phyloP scores from a whole-genome alignment of 2,329 filamentous ascomycete genomes.

The Venturiaceae sp. region DNA sequence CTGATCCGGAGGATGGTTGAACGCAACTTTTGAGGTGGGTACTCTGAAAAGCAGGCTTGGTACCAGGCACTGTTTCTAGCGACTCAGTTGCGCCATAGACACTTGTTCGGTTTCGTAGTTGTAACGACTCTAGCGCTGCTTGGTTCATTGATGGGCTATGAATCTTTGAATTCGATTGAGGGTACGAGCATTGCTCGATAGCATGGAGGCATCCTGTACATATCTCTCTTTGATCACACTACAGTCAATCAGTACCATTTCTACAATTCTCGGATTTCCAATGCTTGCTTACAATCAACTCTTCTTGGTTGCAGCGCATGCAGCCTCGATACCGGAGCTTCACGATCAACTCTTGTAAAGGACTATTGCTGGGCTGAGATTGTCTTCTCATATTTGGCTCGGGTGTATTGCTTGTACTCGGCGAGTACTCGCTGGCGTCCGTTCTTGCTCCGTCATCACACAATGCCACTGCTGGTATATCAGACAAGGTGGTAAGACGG shows the following conservation, averaged over 20 bases:
- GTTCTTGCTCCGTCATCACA: background rate
- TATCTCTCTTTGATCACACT: background rate
- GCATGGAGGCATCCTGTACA: too few species aligned
- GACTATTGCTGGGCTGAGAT: background rate
- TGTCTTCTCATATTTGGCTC: background rate
- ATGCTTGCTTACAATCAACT: background rate
- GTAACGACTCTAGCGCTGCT: too few species aligned
- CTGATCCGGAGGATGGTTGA: background rate
- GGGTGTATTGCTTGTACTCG: background rate
- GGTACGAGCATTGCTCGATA: too few species aligned
- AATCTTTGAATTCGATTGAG: too few species aligned
- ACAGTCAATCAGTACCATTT: background rate
- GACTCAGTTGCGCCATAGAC: too few species aligned
- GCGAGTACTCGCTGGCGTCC: background rate
- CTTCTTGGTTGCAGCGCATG: background rate
- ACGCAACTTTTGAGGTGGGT: background rate
- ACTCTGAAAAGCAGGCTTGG: too few species aligned
- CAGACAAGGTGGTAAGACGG: background rate
- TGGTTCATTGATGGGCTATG: too few species aligned
- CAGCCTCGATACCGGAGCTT: background rate
- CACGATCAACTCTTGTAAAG: background rate
- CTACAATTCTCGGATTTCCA: background rate
- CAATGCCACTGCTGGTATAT: background rate
- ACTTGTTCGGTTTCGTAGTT: too few species aligned
- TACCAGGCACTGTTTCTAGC: too few species aligned